Evolutionary conservation across 2,329 filamentous ascomycete genomes (phyloP), one percentile per base, ranked within the genome.

Genomic region (Tolypocladium nubicola): DNA sequence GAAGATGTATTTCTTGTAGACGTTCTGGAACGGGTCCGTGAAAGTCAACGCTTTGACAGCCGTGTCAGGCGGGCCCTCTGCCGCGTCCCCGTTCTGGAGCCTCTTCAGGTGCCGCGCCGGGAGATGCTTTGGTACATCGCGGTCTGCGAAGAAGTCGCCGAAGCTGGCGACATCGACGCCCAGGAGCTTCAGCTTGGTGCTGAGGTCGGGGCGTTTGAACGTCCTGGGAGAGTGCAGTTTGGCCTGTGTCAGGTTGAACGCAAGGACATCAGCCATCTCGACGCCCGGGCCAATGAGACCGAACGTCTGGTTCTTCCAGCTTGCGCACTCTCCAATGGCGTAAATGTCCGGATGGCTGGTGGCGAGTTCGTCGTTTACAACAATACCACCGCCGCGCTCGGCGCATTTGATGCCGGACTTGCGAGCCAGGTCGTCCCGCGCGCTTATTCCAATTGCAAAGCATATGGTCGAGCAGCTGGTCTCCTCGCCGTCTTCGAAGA

Each of bases 1-100:
- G 67, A 96, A 96, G 13, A 96, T 75, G 70, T 94, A 96, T 68
- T 96, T 96, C 71, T 96, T 96, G 76, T 96, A 96, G 1, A 96
- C 84, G 53, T 90, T 86, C 57, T 85, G 81, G 68, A 96, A 96
- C 0, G 91, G 91, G 66, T 96, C 91, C 61, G 87, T 90, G 75
- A 96, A 96, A 0, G 88, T 93, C 47, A 96, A 75, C 0, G 90
- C 86, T 72, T 95, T 95, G 64, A 95, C 90, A 41, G 56, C 41
- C 9, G 26, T 45, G 37, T 8, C 26, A 2, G 47, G 16, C 23
- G 14, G 35, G 23, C 49, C 30, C 4, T 30, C 10, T 19, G 11
- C 10, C 53, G 33, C 13, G 19, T 47, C 26, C 13, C 54, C 53
- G 41, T 54, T 47, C 41, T 38, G 40, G 10, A 43, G 63, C 56